Percentiles rank a stretch among this genome's conserved stretches.
phyloP scores from a whole-genome alignment of 2,329 filamentous ascomycete species.

The Ophiostoma himal-ulmi region DNA sequence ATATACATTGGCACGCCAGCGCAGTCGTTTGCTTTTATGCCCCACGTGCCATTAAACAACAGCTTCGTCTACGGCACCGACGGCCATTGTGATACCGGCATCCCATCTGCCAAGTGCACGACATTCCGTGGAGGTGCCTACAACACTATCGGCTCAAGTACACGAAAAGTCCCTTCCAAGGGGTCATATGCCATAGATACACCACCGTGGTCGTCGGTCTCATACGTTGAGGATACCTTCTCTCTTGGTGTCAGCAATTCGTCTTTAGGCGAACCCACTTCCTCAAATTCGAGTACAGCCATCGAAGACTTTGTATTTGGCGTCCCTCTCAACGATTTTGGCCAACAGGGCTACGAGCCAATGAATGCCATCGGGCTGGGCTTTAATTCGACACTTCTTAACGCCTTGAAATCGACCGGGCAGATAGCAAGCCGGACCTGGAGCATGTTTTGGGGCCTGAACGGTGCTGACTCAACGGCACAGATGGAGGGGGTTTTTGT shows the following conservation, averaged over 20 bases:
- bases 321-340: background rate
- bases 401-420: background rate
- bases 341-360: background rate
- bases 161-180: background rate
- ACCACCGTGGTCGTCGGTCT: background rate
- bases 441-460: conserved; percentile 33
- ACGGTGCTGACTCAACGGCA: conserved; percentile 15
- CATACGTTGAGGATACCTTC: background rate
- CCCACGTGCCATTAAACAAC: background rate
- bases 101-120: background rate
- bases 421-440: conserved; percentile 31
- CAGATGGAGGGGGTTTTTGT: conserved; percentile 30
- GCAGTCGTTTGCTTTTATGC: background rate
- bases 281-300: background rate
- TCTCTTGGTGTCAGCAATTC: background rate
- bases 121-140: background rate
- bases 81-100: background rate
- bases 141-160: background rate
- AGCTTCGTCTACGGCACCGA: background rate
- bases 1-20: background rate
- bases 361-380: background rate
- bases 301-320: background rate
- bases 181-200: background rate
- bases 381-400: background rate
- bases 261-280: background rate